These are phyloP conservation scores for Kingdonia uniflora DNA, from an alignment of 164 flowering plant genomes.

Conservation along the genomic window DNA sequence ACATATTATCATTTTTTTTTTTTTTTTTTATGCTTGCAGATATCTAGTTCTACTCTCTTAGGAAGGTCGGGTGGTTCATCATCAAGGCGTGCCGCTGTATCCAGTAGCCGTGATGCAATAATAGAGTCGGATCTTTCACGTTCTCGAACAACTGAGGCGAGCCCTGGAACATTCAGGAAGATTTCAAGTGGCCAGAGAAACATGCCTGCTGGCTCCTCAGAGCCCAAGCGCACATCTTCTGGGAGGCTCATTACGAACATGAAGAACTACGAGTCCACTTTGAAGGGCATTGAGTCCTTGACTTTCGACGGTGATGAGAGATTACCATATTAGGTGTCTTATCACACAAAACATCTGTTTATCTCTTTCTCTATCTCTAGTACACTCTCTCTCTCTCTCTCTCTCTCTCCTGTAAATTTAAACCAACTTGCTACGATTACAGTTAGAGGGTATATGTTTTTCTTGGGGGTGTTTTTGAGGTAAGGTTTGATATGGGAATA, in stretches of 20 bases:
- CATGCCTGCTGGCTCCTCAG: conserved; percentile 55
- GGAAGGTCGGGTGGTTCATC: conserved; percentile 61
- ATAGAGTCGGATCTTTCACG: conserved; percentile 49
- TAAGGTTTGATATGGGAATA: conserved; percentile 7
- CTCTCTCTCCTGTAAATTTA: conserved; percentile 21
- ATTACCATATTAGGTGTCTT: conserved; percentile 27
- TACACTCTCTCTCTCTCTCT: too few relatives aligned
- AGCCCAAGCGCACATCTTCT: conserved; percentile 49
- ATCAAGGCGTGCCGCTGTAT: conserved; percentile 57
- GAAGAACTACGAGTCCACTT: conserved; percentile 60
- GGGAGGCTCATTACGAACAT: conserved; percentile 34
- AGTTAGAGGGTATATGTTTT: conserved; percentile 6
- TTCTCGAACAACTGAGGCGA: conserved; percentile 57
- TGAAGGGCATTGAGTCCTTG: conserved; percentile 74
- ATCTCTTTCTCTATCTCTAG: too few relatives aligned
- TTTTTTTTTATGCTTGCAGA: conserved; percentile 29
- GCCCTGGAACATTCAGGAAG: conserved; percentile 53
- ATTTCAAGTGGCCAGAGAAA: conserved; percentile 46
- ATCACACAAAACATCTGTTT: not conserved
- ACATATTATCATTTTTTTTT: too few relatives aligned
- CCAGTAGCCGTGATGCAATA: conserved; percentile 59
- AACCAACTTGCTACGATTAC: conserved; percentile 14
- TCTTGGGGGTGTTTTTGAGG: conserved; percentile 14
- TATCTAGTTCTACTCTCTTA: conserved; percentile 39
- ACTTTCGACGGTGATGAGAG: conserved; percentile 62